These are phyloP conservation scores for Yarrowia porcina DNA, from an alignment of 805 yeast genomes.

Conservation along the genomic window DNA sequence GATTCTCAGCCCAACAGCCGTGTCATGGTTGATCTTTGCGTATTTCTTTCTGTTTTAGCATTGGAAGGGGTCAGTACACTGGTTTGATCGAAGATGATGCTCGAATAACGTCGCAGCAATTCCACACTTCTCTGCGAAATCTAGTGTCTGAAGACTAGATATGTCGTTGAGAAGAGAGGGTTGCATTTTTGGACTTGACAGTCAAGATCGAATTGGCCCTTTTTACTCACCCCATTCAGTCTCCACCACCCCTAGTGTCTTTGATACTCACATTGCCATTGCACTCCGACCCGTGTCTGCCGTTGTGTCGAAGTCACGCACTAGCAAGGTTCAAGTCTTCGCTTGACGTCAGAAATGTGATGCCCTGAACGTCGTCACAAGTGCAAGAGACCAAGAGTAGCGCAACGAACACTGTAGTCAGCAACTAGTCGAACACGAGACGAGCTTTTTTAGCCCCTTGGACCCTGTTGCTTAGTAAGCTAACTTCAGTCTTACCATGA, in stretches of 20 bases:
- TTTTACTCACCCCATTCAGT: background rate
- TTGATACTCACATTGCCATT: constrained; percentile 1
- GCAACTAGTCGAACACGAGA: too few relatives aligned
- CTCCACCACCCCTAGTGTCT: background rate
- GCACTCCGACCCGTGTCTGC: background rate
- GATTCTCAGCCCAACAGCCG: background rate
- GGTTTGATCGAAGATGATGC: too few relatives aligned
- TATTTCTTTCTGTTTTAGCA: background rate
- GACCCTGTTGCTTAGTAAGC: too few relatives aligned
- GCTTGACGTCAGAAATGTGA: background rate
- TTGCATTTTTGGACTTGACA: too few relatives aligned
- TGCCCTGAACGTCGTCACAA: background rate
- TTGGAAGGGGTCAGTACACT: background rate
- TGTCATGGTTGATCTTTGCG: background rate
- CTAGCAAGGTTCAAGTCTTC: background rate
- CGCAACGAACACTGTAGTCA: too few relatives aligned
- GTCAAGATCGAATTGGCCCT: too few relatives aligned
- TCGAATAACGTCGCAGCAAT: too few relatives aligned
- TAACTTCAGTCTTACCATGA: too few relatives aligned
- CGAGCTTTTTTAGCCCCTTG: too few relatives aligned
- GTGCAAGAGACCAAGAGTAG: too few relatives aligned
- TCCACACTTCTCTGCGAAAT: too few relatives aligned
- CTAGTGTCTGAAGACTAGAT: too few relatives aligned
- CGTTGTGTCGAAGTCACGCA: background rate
- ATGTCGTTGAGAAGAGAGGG: background rate